phyloP scores from a whole-genome alignment of 2,329 filamentous ascomycete genomes.

The Reticulascus tulasneorum region DNA sequence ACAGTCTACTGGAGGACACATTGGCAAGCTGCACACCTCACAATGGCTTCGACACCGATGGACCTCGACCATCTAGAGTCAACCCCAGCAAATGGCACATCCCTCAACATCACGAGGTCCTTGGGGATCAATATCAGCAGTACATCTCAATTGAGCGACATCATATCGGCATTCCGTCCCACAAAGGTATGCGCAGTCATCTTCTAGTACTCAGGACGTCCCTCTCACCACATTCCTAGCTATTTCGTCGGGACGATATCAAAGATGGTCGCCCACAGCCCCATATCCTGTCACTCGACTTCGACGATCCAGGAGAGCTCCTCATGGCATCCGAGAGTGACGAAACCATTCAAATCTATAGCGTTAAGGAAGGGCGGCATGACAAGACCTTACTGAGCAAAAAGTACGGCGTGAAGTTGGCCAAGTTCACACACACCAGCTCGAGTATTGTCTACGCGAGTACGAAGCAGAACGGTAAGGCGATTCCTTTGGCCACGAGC shows the following conservation, averaged over 20 bases:
- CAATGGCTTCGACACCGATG: slow-evolving; percentile 54
- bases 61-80: slow-evolving; percentile 46
- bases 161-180: slow-evolving; percentile 74
- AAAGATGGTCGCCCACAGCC: slow-evolving; percentile 51
- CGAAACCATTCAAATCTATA: slow-evolving; percentile 93
- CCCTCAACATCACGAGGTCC: slow-evolving; percentile 48
- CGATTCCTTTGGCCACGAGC: no score
- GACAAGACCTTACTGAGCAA: slow-evolving; percentile 89
- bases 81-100: slow-evolving; percentile 36
- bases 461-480: slow-evolving; percentile 82
- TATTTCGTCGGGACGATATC: slow-evolving; percentile 56
- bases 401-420: slow-evolving; percentile 93
- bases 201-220: no score
- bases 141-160: slow-evolving; percentile 68
- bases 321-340: slow-evolving; percentile 89
- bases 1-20: no score
- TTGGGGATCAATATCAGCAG: slow-evolving; percentile 36
- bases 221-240: slow-evolving; percentile 39
- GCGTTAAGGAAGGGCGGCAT: slow-evolving; percentile 83
- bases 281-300: slow-evolving; percentile 85
- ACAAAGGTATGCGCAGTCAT: slow-evolving; percentile 67
- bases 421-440: slow-evolving; percentile 88
- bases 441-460: slow-evolving; percentile 93
- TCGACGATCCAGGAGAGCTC: slow-evolving; percentile 91
- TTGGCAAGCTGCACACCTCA: no score